Base-by-base conservation (phyloP, 768 basidiomycete species). In the Serendipita sp. region DNA sequence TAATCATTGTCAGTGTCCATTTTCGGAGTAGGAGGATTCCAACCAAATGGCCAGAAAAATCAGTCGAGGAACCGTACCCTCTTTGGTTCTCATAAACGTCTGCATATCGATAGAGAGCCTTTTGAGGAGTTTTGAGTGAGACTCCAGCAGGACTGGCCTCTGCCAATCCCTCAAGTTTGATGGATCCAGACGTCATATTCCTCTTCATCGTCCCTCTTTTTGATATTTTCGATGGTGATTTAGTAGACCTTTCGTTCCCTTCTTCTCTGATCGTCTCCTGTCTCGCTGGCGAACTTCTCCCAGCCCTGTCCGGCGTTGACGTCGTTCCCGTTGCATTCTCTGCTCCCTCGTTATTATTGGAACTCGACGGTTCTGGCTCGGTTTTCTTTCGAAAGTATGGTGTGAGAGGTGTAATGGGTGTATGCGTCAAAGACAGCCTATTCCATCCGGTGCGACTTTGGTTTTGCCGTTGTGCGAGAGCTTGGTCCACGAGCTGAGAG, bases 1-100 rank as follows among this genome's bases (percentile, higher is more conserved):
- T 51, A n/a, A n/a, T n/a, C n/a, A 3, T n/a, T n/a, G 48, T 51
- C 48, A 60, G 34, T 32, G 10, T 10, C 3, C 7, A 7, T 7
- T 35, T 30, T 51, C 30, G 30, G 30, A 4, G 3, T 32, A 8
- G 48, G 34, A 32, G 24, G 32, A 30, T 8, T n/a, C n/a, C 3
- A 5, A n/a, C 24, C 35, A 8, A 37, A n/a, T 5, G 34, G n/a
- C 7, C 28, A 8, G 24, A 32, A 41, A 4, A 13, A 41, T 41
- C 4, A 41, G n/a, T n/a, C n/a, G 3, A 41, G 13, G 38, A 13
- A 41, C 4, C 56, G 56, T n/a, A 60, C 56, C 56, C 56, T 28
- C 56, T 24, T 35, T 60, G 56, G 56, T 60, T 60, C 28, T 60
- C 56, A 35, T 60, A 60, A 5, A 60, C 56, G 16, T 60, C 56